These are phyloP conservation scores for Septoria petroselini DNA, from an alignment of 2,329 filamentous ascomycete genomes.

Conservation along the genomic window DNA sequence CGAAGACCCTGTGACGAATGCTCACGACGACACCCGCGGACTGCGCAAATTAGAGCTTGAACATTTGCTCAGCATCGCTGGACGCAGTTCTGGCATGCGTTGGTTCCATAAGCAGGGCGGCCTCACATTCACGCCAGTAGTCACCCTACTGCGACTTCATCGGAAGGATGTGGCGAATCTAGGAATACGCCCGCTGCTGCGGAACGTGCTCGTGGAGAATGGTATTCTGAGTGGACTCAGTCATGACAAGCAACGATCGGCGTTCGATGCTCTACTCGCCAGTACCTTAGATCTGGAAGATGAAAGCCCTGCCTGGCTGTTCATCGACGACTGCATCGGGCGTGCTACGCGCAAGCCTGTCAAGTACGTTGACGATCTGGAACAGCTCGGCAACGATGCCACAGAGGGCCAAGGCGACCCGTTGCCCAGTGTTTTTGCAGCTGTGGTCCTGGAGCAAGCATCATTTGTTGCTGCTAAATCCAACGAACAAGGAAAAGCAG, in stretches of 20 bases:
- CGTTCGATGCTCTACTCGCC: conserved; percentile 48
- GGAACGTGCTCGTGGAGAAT: conserved; percentile 59
- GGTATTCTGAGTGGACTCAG: conserved; percentile 57
- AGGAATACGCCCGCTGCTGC: conserved; percentile 33
- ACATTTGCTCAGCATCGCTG: conserved; percentile 76
- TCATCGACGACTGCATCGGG: conserved; percentile 78
- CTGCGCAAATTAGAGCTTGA: conserved; percentile 72
- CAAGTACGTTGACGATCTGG: conserved; percentile 73
- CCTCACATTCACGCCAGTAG: conserved; percentile 65
- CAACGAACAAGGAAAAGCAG: conserved; percentile 12
- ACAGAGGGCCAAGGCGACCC: conserved; percentile 21
- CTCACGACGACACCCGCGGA: conserved; percentile 46
- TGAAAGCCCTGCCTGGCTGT: conserved; percentile 56
- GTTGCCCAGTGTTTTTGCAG: conserved; percentile 61
- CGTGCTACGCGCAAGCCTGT: conserved; percentile 73
- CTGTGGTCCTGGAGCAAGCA: conserved; percentile 74
- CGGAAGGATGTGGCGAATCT: conserved; percentile 43
- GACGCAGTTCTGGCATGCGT: conserved; percentile 76
- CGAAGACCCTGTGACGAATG: conserved; percentile 19
- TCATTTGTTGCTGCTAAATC: conserved; percentile 51
- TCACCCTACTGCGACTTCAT: conserved; percentile 63
- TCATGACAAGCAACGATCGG: conserved; percentile 34
- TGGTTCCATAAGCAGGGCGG: conserved; percentile 78
- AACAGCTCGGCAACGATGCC: conserved; percentile 43
- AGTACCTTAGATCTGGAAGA: conserved; percentile 36